These are phyloP conservation scores for Solanum clarkiae DNA, from an alignment of 257 asterid genomes.

Conservation along the genomic window DNA sequence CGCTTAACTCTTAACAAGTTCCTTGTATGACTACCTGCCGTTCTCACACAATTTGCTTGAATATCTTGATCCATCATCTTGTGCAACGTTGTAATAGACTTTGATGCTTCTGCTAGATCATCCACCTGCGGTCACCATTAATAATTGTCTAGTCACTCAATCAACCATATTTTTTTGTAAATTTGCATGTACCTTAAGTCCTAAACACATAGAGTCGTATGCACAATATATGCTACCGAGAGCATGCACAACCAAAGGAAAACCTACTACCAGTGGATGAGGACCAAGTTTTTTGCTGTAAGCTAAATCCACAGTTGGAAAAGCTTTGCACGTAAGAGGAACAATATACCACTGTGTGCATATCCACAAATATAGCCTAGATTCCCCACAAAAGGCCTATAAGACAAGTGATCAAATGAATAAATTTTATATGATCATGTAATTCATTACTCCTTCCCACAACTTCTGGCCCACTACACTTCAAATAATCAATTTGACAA, in stretches of 20 bases:
- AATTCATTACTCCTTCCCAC: background rate
- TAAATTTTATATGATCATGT: background rate
- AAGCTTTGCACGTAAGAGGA: background rate
- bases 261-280: background rate
- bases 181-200: background rate
- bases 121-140: constrained; percentile 36
- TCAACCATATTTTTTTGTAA: background rate
- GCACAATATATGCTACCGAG: background rate
- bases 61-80: constrained; percentile 74
- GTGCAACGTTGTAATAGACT: constrained; percentile 38
- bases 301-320: background rate
- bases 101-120: constrained; percentile 71
- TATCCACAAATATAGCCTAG: background rate
- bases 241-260: background rate
- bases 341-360: background rate
- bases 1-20: constrained; percentile 89
- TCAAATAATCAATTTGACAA: background rate
- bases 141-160: background rate
- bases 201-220: background rate
- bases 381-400: background rate
- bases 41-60: constrained; percentile 54
- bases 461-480: background rate
- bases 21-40: constrained; percentile 84
- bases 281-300: background rate
- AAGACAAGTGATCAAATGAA: background rate